Evolutionary conservation across 768 basidiomycete species (phyloP).

Genomic region (Lactifluus echinatus): DNA sequence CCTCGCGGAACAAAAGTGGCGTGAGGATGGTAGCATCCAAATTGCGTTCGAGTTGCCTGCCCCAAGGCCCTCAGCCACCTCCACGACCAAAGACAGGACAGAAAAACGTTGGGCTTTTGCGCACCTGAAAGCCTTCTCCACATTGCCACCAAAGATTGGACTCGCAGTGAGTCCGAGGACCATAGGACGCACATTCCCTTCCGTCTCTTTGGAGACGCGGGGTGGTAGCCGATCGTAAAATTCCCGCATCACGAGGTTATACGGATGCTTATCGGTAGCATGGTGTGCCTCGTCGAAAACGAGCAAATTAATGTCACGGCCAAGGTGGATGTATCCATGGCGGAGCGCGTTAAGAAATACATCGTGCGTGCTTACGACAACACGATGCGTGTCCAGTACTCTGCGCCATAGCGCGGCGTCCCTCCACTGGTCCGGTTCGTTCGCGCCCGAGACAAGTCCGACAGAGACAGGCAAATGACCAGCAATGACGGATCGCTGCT

Average conservation of each 20-base stretch:
- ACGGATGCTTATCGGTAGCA: conserved; percentile 61
- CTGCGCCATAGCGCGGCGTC: conserved; percentile 48
- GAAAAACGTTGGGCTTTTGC: too few relatives aligned
- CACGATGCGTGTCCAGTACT: conserved; percentile 45
- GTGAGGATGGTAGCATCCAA: conserved; percentile 59
- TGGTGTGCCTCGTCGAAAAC: conserved; percentile 83
- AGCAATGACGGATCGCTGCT: conserved; percentile 54
- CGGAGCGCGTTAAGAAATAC: conserved; percentile 70
- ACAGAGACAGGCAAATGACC: conserved; percentile 50
- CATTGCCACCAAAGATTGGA: conserved; percentile 73
- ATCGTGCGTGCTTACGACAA: conserved; percentile 70
- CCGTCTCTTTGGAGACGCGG: conserved; percentile 19
- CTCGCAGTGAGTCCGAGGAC: conserved; percentile 79
- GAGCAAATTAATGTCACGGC: conserved; percentile 53
- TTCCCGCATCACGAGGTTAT: conserved; percentile 67
- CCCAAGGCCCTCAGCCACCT: not conserved
- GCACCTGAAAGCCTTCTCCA: conserved; percentile 49
- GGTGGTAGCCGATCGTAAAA: conserved; percentile 53
- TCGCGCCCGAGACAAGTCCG: conserved; percentile 59
- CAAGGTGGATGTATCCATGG: conserved; percentile 61
- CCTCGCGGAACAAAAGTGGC: conserved; percentile 45
- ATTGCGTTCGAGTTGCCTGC: conserved; percentile 57
- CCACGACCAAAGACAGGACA: not conserved
- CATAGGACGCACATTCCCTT: conserved; percentile 40
- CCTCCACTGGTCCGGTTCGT: conserved; percentile 73